Conservation (phyloP, 805 yeast genomes). For the Candida maltosa region DNA sequence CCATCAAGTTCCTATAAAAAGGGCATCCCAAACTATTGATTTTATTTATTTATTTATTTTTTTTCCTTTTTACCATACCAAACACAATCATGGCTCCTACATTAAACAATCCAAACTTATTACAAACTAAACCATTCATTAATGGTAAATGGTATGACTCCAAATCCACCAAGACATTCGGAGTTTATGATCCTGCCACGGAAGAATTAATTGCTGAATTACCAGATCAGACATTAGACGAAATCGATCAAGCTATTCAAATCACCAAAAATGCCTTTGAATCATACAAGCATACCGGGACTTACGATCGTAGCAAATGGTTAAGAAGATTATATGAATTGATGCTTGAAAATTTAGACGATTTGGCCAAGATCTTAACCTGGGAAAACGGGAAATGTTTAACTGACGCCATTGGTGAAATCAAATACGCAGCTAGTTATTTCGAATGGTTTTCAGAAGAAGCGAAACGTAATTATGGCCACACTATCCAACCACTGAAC, state of each 20-base stretch:
- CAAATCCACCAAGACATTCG: slow-evolving; percentile 33
- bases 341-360: slow-evolving; percentile 54
- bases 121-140: slow-evolving; percentile 30
- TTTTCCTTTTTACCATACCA: too few species aligned
- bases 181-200: slow-evolving; percentile 40
- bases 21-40: too few species aligned
- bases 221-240: slow-evolving; percentile 46
- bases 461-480: slow-evolving; percentile 54
- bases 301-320: slow-evolving; percentile 49
- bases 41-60: too few species aligned
- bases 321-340: slow-evolving; percentile 47
- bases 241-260: slow-evolving; percentile 43
- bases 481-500: slow-evolving; percentile 53
- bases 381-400: slow-evolving; percentile 63
- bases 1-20: too few species aligned
- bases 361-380: slow-evolving; percentile 52
- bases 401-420: slow-evolving; percentile 52
- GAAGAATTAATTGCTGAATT: slow-evolving; percentile 32
- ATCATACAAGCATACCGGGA: slow-evolving; percentile 43
- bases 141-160: slow-evolving; percentile 39
- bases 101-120: slow-evolving; percentile 32
- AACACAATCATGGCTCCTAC: slow-evolving; percentile 3
- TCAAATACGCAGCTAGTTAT: slow-evolving; percentile 54
- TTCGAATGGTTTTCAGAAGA: slow-evolving; percentile 50
- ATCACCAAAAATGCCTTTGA: slow-evolving; percentile 45